Conservation (phyloP, 257 asterid genomes). For the Petrea volubilis region DNA sequence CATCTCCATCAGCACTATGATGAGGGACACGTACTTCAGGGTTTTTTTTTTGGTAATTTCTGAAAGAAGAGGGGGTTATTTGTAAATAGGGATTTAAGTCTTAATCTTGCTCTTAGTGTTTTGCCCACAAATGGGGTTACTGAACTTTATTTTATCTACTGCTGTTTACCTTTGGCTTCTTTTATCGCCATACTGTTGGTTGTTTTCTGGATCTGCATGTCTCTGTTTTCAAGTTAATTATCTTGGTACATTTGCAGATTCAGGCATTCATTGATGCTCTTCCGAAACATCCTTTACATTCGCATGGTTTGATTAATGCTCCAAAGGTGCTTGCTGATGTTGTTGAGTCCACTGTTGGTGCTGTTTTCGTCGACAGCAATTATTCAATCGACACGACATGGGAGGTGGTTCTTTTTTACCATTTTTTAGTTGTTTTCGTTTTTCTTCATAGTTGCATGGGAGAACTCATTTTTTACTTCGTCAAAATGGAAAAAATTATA, state of each 20-base stretch:
- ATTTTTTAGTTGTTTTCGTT: background rate
- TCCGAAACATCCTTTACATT: slow-evolving; percentile 76
- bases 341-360: slow-evolving; percentile 86
- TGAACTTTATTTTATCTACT: background rate
- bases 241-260: slow-evolving; percentile 44
- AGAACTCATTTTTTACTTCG: background rate
- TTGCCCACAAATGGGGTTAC: too few relatives aligned
- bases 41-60: too few relatives aligned
- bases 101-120: too few relatives aligned
- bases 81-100: too few relatives aligned
- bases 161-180: background rate
- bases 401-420: slow-evolving; percentile 49
- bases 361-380: slow-evolving; percentile 72
- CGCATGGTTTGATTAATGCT: slow-evolving; percentile 71
- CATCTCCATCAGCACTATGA: too few relatives aligned
- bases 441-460: background rate
- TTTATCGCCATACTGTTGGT: background rate
- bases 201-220: background rate
- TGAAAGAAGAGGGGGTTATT: too few relatives aligned
- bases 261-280: slow-evolving; percentile 57
- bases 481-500: background rate
- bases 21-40: too few relatives aligned
- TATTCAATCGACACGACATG: slow-evolving; percentile 67
- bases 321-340: slow-evolving; percentile 90
- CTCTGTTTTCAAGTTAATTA: slow-evolving; percentile 3